Conservation (phyloP, 805 yeast genomes). For the Cyberlindnera amylophila region DNA sequence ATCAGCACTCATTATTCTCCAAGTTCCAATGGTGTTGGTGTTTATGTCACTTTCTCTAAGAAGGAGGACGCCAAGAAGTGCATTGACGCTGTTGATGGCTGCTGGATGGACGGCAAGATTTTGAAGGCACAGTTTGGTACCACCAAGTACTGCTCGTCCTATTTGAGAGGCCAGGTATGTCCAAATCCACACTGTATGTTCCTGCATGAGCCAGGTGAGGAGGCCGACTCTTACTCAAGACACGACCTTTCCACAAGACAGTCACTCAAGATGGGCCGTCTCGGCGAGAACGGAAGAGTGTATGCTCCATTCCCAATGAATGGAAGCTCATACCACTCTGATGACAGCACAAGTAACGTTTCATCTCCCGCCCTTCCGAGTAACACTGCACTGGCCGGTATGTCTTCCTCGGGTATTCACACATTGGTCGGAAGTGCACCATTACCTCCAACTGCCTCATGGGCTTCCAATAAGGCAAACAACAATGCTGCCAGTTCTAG, state of each 20-base stretch:
- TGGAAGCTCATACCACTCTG: slow-evolving; percentile 1
- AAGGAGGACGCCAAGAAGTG: slow-evolving; percentile 96
- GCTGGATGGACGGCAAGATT: slow-evolving; percentile 85
- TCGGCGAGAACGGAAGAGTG: slow-evolving; percentile 16
- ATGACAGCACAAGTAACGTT: slow-evolving; percentile 12
- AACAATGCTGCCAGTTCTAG: slow-evolving; percentile 5
- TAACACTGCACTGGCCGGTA: slow-evolving; percentile 12
- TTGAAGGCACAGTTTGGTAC: slow-evolving; percentile 97
- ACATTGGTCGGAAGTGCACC: slow-evolving; percentile 37
- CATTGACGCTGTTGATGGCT: slow-evolving; percentile 88
- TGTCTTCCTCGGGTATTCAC: slow-evolving; percentile 8
- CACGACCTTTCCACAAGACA: slow-evolving; percentile 80
- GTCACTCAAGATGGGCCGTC: slow-evolving; percentile 48
- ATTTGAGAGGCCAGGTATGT: slow-evolving; percentile 90
- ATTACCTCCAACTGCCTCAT: slow-evolving; percentile 69
- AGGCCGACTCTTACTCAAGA: slow-evolving; percentile 93
- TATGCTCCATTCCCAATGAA: slow-evolving; percentile 18
- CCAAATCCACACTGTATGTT: slow-evolving; percentile 99
- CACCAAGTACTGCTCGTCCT: slow-evolving; percentile 96
- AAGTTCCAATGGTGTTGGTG: slow-evolving; percentile 74
- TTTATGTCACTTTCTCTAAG: slow-evolving; percentile 86
- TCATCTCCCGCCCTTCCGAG: slow-evolving; percentile 16
- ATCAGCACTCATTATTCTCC: slow-evolving; percentile 24
- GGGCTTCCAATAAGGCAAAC: slow-evolving; percentile 39
- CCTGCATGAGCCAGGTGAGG: slow-evolving; percentile 98